Evolutionary conservation across 768 basidiomycete genomes (phyloP).

Genomic region (Coprinellus micaceus): DNA sequence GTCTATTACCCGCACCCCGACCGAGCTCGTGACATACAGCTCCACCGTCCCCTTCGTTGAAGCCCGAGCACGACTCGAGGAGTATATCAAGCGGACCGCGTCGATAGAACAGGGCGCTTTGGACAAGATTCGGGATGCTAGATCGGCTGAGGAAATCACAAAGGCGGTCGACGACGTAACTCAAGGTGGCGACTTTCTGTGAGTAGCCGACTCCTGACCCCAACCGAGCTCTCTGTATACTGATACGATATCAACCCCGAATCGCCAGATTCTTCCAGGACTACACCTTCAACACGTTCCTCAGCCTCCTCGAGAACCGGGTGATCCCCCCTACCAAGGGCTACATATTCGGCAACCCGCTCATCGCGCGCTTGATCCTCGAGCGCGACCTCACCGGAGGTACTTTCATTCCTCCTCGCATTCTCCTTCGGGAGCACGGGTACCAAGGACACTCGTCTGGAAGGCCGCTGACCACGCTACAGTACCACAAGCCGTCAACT

Average conservation of each 20-base stretch:
- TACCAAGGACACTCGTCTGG: not conserved
- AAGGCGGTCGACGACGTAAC: conserved; percentile 26
- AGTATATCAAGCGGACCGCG: not conserved
- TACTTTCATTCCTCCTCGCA: conserved; percentile 41
- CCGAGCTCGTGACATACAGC: not conserved
- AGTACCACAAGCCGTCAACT: conserved; percentile 49
- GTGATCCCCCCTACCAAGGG: too few species aligned
- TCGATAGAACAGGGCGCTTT: conserved; percentile 22
- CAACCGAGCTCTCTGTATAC: too few species aligned
- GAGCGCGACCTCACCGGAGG: conserved; percentile 37
- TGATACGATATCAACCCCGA: conserved; percentile 29
- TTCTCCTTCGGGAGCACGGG: conserved; percentile 42
- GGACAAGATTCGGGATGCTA: conserved; percentile 19
- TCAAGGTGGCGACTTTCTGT: conserved; percentile 43
- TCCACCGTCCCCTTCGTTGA: conserved; percentile 10
- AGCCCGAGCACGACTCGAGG: conserved; percentile 22
- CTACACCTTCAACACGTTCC: too few species aligned
- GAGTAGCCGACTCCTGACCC: conserved; percentile 33
- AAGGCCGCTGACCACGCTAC: conserved; percentile 34
- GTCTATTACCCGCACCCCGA: too few species aligned
- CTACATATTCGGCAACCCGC: conserved; percentile 51
- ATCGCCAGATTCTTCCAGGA: conserved; percentile 12
- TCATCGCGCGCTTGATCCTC: conserved; percentile 44
- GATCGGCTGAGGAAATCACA: conserved; percentile 36
- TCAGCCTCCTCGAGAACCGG: too few species aligned